Base-by-base conservation (phyloP, 139 green algal species). In the Tetradesmus lagerheimii region DNA sequence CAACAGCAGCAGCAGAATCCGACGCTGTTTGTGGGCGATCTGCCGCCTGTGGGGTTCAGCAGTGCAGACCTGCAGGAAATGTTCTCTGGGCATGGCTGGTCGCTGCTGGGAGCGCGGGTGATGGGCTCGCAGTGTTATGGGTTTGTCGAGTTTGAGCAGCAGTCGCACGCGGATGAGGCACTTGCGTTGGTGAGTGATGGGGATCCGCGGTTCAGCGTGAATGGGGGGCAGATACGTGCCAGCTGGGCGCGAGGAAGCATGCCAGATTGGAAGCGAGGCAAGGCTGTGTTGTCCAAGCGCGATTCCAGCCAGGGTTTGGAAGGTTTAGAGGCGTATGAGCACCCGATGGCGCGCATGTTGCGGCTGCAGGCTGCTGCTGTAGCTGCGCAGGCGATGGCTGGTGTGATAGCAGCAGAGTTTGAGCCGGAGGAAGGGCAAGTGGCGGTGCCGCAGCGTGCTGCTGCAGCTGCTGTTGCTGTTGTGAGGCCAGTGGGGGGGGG, bases 11-110 rank as follows among this genome's bases (percentile, higher is more conserved):
- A 45, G 80, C 41, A 35, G 0, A 11, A 62, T 6, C 53, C 74
- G 3, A 93, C 87, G 14, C 88, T 96, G 75, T 96, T 96, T 94
- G 91, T 95, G 38, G 93, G 93, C 1, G 93, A 96, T 85, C 88
- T 96, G 23, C 93, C 93, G 20, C 85, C 82, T n/a, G 62, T 47
- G 0, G 85, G 89, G 38, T 96, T 90, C 87, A 66, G 78, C 50
- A 85, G 47, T 27, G 67, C 78, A 4, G 91, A 92, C 18, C 76
- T 95, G 37, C 31, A 85, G 34, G 74, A 78, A 0, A 80, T 94
- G 83, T 95, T 95, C 64, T n/a, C 18, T 2, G 57, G 87, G 74
- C 74, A 91, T 31, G 86, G 79, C 20, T 89, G 62, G 35, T 47
- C 67, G 1, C 71, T 94, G 25, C 27, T 71, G 35, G 64, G 86